Evolutionary conservation across 768 basidiomycete genomes (phyloP), one percentile per base, ranked within the genome.

Genomic region (Auricularia cornea): DNA sequence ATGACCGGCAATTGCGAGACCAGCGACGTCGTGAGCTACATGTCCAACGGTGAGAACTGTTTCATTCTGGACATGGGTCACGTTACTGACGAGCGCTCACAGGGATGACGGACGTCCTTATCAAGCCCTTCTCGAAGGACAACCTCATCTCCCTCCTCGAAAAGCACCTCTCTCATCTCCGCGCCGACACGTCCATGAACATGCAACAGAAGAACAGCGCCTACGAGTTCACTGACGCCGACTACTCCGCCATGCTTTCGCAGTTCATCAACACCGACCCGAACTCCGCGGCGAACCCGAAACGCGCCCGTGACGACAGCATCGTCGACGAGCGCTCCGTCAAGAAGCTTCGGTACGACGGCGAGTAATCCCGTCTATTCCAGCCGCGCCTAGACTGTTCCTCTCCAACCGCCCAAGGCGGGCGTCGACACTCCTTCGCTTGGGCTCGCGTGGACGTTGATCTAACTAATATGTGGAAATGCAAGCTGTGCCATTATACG

Each of bases 61-160:
- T n/a, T n/a, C n/a, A n/a, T n/a, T n/a, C n/a, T n/a, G n/a, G n/a
- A n/a, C n/a, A n/a, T n/a, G 48, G 79, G 67, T 16, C 4, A 51
- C 26, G 20, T 26, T 32, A 23, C 28, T 41, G 59, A 56, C 30
- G 60, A 12, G 23, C n/a, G 32, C 44, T 20, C 44, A 14, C n/a
- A 79, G 89, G 94, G 20, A 98, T 98, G 95, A 98, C 95, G 74
- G 95, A 98, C 75, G 90, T 97, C 63, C 78, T 98, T 20, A 90
- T 94, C 8, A 98, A 98, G 74, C 96, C 96, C 3, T 98, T 98
- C 77, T 96, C 92, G n/a, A 92, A 93, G 73, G 87, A 94, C 71
- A 90, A 90, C 18, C 77, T 98, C 32, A 77, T 95, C 57, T 87
- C 89, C 66, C 94, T 98, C 86, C 87, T 98, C 65, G 96, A 98